Evolutionary conservation across 2,329 filamentous ascomycete species (phyloP).

Genomic region (Emergomyces pasteurianus): DNA sequence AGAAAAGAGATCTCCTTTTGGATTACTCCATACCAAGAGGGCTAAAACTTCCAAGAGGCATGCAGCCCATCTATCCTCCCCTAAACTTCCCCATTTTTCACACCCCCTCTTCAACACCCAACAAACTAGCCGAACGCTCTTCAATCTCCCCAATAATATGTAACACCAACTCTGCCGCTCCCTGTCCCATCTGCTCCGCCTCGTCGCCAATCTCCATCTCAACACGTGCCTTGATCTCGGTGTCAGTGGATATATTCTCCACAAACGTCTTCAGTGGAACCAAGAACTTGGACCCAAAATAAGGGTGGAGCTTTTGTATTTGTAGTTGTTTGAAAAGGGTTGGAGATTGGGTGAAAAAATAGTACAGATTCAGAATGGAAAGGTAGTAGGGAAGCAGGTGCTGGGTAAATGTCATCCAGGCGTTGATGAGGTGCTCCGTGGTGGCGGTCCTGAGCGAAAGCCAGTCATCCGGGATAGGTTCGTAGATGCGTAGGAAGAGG

Average conservation of each 20-base stretch:
- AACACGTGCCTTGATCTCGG: conserved; percentile 4
- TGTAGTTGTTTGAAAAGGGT: conserved; percentile 37
- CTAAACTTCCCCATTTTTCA: not conserved
- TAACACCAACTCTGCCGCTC: conserved; percentile 8
- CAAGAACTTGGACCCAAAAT: conserved; percentile 23
- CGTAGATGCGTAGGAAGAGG: conserved; percentile 40
- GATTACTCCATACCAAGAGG: not conserved
- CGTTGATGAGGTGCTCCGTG: conserved; percentile 12
- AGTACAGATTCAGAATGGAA: conserved; percentile 47
- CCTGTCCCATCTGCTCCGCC: conserved; percentile 4
- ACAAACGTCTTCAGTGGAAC: conserved; percentile 18
- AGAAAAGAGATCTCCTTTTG: not conserved
- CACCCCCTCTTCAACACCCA: not conserved
- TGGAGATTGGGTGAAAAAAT: conserved; percentile 40
- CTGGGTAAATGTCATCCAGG: conserved; percentile 39
- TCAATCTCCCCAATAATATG: conserved; percentile 9
- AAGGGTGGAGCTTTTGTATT: conserved; percentile 26
- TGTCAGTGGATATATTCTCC: conserved; percentile 3
- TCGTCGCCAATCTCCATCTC: conserved; percentile 8
- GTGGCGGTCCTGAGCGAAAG: conserved; percentile 10
- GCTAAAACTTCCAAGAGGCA: not conserved
- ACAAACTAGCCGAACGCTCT: not conserved
- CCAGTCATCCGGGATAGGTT: conserved; percentile 27
- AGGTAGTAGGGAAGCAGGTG: conserved; percentile 38
- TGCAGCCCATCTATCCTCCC: not conserved